These are phyloP conservation scores for Cladophialophora immunda DNA, from an alignment of 2,329 filamentous ascomycete species.

Conservation along the genomic window DNA sequence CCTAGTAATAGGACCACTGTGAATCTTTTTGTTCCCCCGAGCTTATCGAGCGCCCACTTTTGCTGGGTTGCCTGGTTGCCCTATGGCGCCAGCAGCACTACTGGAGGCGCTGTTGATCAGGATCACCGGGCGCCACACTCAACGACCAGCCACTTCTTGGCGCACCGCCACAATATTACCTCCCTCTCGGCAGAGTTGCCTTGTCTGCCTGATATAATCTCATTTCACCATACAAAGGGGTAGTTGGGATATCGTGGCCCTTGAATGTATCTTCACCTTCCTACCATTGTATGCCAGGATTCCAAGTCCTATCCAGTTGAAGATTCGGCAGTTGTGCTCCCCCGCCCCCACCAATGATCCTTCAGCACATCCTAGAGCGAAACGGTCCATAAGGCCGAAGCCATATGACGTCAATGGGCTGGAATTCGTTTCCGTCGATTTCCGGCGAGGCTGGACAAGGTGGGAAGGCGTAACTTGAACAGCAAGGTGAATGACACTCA, in stretches of 20 bases:
- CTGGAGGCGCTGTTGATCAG: background rate
- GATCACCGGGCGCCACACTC: background rate
- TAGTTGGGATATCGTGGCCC: no score
- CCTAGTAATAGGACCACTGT: background rate
- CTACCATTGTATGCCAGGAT: background rate
- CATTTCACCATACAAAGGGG: no score
- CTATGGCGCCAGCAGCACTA: background rate
- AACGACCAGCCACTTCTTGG: background rate
- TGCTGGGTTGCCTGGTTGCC: background rate
- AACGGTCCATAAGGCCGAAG: background rate
- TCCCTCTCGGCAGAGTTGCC: background rate
- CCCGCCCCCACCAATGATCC: background rate
- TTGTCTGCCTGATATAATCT: background rate
- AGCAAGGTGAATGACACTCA: conserved; percentile 1
- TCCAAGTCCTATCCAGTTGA: background rate
- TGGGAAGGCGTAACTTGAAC: conserved; percentile 16
- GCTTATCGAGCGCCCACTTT: background rate
- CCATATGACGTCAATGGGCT: conserved; percentile 18
- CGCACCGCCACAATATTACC: background rate
- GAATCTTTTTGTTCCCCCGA: background rate
- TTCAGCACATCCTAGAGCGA: background rate
- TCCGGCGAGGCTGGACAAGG: conserved; percentile 15
- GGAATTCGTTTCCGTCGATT: conserved; percentile 6
- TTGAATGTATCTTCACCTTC: background rate
- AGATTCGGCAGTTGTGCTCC: background rate